Evolutionary conservation across 352 stramenopile species (phyloP).

Genomic region (Pythium chondricola): DNA sequence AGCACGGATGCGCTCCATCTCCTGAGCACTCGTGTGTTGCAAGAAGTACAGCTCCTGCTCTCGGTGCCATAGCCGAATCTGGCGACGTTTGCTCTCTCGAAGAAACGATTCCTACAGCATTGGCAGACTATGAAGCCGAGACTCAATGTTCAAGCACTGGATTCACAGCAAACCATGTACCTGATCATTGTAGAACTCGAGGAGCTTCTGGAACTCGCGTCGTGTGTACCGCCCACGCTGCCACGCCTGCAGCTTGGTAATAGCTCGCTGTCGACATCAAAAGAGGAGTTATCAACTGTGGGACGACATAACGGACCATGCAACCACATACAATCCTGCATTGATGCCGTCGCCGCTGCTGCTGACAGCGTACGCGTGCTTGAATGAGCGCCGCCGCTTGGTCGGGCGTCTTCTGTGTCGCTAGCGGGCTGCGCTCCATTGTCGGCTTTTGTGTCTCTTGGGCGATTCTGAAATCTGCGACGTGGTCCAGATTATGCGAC

Average conservation of each 20-base stretch:
- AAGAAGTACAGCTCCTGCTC: constrained; percentile 68
- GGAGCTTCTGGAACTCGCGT: constrained; percentile 39
- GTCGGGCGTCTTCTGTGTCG: constrained; percentile 28
- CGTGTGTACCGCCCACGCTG: constrained; percentile 55
- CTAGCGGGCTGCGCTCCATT: no score
- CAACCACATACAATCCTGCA: constrained; percentile 28
- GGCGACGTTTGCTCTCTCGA: constrained; percentile 31
- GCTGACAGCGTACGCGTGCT: constrained; percentile 36
- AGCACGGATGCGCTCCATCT: constrained; percentile 33
- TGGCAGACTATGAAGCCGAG: not conserved
- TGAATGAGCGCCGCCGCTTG: constrained; percentile 49
- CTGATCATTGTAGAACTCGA: constrained; percentile 50
- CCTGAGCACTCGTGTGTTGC: constrained; percentile 39
- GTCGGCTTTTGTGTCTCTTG: no score
- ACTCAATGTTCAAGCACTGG: not conserved
- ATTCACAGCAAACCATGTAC: not conserved
- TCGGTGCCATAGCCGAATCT: constrained; percentile 50
- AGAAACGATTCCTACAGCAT: constrained; percentile 33
- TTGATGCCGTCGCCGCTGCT: constrained; percentile 24
- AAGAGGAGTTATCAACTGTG: no score
- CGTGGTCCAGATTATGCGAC: no score
- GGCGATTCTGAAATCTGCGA: no score
- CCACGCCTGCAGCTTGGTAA: constrained; percentile 47
- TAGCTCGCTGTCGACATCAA: no score
- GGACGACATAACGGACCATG: no score